Evolutionary conservation across 257 asterid genomes (phyloP).

Genomic region (Jacaranda mimosifolia): DNA sequence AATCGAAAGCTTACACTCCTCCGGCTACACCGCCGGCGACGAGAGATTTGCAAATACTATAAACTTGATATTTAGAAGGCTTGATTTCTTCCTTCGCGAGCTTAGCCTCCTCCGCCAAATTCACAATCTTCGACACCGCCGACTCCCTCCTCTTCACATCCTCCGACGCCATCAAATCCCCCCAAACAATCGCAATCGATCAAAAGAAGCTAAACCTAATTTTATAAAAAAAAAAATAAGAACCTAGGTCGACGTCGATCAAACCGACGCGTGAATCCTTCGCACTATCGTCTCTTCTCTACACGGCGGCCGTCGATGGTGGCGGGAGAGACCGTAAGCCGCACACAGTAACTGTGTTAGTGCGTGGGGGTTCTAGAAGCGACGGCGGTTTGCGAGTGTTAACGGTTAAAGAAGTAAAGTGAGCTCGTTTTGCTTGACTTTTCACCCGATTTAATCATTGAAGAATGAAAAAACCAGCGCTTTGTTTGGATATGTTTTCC

Average conservation of each 20-base stretch:
- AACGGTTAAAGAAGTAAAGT: neutral
- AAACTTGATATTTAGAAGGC: slow-evolving; percentile 66
- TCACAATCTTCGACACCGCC: slow-evolving; percentile 86
- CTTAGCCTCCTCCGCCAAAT: slow-evolving; percentile 89
- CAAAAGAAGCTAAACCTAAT: neutral
- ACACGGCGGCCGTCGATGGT: slow-evolving; percentile 5
- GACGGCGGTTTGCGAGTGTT: slow-evolving; percentile 30
- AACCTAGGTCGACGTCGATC: slow-evolving; percentile 34
- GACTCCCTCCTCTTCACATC: slow-evolving; percentile 82
- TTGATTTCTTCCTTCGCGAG: slow-evolving; percentile 79
- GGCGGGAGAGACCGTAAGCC: slow-evolving; percentile 17
- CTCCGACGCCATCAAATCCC: slow-evolving; percentile 77
- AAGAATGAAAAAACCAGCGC: neutral
- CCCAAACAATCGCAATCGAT: slow-evolving; percentile 21
- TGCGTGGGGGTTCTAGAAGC: neutral
- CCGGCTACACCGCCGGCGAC: slow-evolving; percentile 92
- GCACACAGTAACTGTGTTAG: slow-evolving; percentile 28
- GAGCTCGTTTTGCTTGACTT: slow-evolving; percentile 1
- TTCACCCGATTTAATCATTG: neutral
- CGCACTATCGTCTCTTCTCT: slow-evolving; percentile 19
- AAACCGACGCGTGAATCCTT: slow-evolving; percentile 29
- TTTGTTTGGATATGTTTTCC: no score
- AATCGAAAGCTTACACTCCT: slow-evolving; percentile 69
- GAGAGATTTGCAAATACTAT: slow-evolving; percentile 81
- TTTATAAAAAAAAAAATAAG: neutral